A percentile compares a stretch with the other conserved stretches of the same genome.
Conservation (phyloP, 345 rosid species). For the Salix koriyanagi region DNA sequence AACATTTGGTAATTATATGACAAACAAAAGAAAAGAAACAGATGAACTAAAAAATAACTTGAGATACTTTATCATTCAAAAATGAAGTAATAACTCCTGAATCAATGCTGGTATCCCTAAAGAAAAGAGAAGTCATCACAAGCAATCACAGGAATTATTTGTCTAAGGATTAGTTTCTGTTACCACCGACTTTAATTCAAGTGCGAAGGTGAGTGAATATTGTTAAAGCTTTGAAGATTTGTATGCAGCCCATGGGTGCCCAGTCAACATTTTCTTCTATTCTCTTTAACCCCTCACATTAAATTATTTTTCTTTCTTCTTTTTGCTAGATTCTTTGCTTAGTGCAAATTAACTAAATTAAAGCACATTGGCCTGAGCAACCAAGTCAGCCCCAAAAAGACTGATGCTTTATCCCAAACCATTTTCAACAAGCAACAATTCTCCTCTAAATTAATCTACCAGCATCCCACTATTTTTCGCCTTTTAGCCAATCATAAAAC, state of each 20-base stretch:
- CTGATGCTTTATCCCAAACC: neutral
- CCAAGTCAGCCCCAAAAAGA: neutral
- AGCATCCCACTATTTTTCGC: neutral
- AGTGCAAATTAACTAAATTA: neutral
- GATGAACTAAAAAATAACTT: neutral
- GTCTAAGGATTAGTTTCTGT: neutral
- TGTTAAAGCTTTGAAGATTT: neutral
- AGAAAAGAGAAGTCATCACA: neutral
- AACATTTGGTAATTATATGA: neutral
- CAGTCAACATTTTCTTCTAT: neutral
- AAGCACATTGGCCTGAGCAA: neutral
- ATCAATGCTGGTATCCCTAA: neutral
- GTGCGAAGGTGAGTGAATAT: neutral
- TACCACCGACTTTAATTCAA: neutral
- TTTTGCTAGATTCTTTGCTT: neutral
- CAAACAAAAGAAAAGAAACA: neutral
- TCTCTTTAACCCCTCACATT: too few relatives aligned
- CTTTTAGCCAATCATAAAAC: neutral
- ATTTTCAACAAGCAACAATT: neutral
- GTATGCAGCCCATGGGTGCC: neutral
- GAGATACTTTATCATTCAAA: neutral
- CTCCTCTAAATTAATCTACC: neutral
- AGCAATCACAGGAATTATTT: neutral
- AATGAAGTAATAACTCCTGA: neutral
- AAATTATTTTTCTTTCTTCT: neutral